Evolutionary conservation across 2,329 filamentous ascomycete genomes (phyloP).

Genomic region (Penicillium brevicompactum): DNA sequence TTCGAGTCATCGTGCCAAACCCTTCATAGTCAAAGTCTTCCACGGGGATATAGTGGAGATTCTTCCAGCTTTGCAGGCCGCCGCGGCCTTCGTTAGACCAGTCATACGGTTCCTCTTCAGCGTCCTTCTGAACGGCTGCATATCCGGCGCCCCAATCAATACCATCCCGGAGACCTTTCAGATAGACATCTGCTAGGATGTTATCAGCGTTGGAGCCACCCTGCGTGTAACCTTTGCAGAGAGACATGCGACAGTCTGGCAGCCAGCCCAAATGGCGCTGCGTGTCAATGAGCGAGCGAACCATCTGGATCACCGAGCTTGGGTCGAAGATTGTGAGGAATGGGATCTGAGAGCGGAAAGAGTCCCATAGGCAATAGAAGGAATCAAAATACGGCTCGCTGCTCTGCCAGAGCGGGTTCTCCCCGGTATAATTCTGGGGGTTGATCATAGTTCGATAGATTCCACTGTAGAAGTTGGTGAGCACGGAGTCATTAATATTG

Average conservation of each 20-base stretch:
- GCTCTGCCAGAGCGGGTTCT: conserved; percentile 68
- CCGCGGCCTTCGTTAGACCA: conserved; percentile 72
- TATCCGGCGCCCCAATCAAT: conserved; percentile 71
- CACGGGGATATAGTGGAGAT: conserved; percentile 68
- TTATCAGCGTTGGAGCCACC: conserved; percentile 73
- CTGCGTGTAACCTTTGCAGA: conserved; percentile 71
- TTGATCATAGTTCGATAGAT: conserved; percentile 70
- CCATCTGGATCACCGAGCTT: conserved; percentile 61
- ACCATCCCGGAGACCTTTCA: conserved; percentile 65
- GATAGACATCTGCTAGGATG: conserved; percentile 65
- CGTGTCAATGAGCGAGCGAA: conserved; percentile 70
- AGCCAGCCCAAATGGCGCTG: conserved; percentile 71
- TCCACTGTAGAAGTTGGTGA: conserved; percentile 67
- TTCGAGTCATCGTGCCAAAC: conserved; percentile 70
- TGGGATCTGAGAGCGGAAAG: conserved; percentile 68
- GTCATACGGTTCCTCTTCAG: conserved; percentile 68
- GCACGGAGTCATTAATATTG: conserved; percentile 31
- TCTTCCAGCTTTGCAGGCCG: conserved; percentile 71
- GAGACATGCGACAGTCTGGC: conserved; percentile 73
- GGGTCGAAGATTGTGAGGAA: conserved; percentile 71
- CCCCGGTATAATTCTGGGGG: conserved; percentile 72
- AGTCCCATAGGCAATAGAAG: conserved; percentile 76
- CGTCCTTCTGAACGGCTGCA: conserved; percentile 69
- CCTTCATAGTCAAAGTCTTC: conserved; percentile 68
- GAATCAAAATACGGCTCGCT: conserved; percentile 72